Base-by-base conservation (phyloP, 495 filamentous ascomycete genomes). In the Astrothelium macrocarpum region DNA sequence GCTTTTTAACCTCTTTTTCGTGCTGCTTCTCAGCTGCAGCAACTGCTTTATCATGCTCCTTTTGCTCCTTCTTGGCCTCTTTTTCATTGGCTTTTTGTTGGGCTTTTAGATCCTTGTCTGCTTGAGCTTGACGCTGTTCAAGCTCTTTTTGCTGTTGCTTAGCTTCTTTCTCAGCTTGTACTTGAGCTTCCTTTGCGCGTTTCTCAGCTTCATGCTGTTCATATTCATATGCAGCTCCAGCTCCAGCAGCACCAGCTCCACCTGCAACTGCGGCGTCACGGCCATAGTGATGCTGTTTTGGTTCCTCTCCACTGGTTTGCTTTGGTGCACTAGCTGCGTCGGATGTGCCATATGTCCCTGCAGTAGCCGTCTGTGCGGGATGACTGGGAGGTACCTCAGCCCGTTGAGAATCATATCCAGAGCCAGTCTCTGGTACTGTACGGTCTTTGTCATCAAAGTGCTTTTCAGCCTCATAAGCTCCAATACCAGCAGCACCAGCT, bases 201-300 rank as follows among this genome's bases (percentile, higher is more conserved):
- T 70, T 66, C 46, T 70, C 66, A 45, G 25, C 62, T 20, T 71
- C 70, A 53, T 72, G 67, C 46, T 71, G 49, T 11, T 69, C 61
- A 53, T 65, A 46, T 11, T 31, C 70, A 60, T 66, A 63, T 12
- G 59, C 65, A 1, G 42, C 66, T 10, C 65, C 71, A 2, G 62
- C 62, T 62, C 46, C 62, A 63, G 29, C 68, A 36, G 61, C 61
- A 23, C 36, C 53, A 34, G 53, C 65, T 56, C 63, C 68, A 43
- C 69, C 69, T 16, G 45, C 68, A 12, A 70, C 20, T 9, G 59
- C 70, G 3, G 70, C 70, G 43, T 71, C 70, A 25, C 70, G 68
- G n/a, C 65, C 69, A 45, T 70, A 70, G 61, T 70, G 74, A 59
- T 70, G 74, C 32, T 67, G 66, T 5, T 29, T 64, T 12, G 60